These are phyloP conservation scores for Calocybe gambosa DNA, from an alignment of 1,284 basidiomycete species.

Conservation along the genomic window DNA sequence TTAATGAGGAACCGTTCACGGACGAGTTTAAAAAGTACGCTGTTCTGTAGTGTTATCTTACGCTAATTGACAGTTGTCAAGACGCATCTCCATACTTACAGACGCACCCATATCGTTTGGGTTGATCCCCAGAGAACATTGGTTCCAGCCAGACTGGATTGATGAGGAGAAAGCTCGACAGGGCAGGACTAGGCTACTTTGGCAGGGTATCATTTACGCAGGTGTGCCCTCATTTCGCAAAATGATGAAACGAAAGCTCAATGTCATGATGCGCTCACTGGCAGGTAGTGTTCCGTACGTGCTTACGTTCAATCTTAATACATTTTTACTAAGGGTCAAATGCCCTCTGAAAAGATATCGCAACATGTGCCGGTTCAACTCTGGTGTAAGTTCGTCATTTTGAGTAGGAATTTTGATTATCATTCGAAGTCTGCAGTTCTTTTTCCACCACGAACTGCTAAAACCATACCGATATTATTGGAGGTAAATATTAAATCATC, in stretches of 20 bases:
- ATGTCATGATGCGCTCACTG: background rate
- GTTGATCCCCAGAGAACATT: slow-evolving; percentile 63
- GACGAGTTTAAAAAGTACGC: slow-evolving; percentile 61
- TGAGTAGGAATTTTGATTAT: slow-evolving; percentile 4
- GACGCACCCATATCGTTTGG: slow-evolving; percentile 39
- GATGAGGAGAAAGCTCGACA: slow-evolving; percentile 65
- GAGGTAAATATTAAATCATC: slow-evolving; percentile 46
- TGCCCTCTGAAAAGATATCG: slow-evolving; percentile 39
- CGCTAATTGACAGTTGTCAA: slow-evolving; percentile 20
- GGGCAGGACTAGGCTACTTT: slow-evolving; percentile 54
- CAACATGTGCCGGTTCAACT: slow-evolving; percentile 83
- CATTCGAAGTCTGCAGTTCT: slow-evolving; percentile 44
- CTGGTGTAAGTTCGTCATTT: slow-evolving; percentile 50
- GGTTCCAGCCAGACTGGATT: slow-evolving; percentile 81
- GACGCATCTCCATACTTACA: slow-evolving; percentile 51
- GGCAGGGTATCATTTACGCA: slow-evolving; percentile 48
- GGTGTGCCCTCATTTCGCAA: slow-evolving; percentile 17
- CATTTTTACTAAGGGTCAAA: background rate
- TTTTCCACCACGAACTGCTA: slow-evolving; percentile 72
- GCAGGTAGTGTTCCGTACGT: slow-evolving; percentile 53
- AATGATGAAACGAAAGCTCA: background rate
- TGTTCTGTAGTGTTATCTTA: background rate
- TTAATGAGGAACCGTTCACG: slow-evolving; percentile 68
- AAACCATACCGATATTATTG: slow-evolving; percentile 79
- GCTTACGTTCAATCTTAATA: background rate